Conservation (phyloP, 352 stramenopile species). For the Globisporangium iwayamae region DNA sequence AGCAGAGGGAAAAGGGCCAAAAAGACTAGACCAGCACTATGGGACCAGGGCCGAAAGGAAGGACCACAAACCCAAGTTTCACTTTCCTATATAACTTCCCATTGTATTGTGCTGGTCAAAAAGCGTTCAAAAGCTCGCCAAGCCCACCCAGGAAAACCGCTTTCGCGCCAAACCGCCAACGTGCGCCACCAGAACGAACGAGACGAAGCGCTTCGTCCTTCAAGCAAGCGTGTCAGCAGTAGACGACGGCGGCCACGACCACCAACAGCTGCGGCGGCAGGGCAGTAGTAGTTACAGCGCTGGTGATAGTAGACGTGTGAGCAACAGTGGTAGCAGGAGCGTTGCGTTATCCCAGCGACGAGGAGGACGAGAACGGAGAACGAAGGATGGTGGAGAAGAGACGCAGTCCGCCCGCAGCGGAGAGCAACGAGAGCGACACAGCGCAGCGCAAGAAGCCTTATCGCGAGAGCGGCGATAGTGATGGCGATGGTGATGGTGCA, state of each 20-base stretch:
- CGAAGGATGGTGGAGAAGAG: constrained; percentile 52
- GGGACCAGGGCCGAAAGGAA: neutral
- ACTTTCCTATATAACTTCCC: too few species aligned
- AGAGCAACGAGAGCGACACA: neutral
- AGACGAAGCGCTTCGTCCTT: neutral
- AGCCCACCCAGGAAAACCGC: neutral
- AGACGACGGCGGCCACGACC: neutral
- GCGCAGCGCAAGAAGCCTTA: constrained; percentile 11
- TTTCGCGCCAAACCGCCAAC: neutral
- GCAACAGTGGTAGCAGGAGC: neutral
- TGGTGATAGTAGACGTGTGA: neutral
- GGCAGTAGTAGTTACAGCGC: too few species aligned
- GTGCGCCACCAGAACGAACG: neutral
- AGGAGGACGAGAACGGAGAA: neutral
- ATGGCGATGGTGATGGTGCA: neutral
- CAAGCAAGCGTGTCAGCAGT: neutral
- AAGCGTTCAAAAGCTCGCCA: neutral
- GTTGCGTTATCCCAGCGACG: neutral
- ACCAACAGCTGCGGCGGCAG: neutral
- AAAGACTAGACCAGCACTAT: neutral
- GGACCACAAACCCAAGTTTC: neutral
- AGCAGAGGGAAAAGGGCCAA: neutral
- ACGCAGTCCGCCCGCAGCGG: constrained; percentile 20
- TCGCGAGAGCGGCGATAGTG: neutral
- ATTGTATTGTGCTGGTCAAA: neutral